A percentile compares a stretch with the other conserved stretches of the same genome.
These are phyloP conservation scores for Allium fistulosum DNA, from an alignment of 106 monocot genomes.

Conservation along the genomic window DNA sequence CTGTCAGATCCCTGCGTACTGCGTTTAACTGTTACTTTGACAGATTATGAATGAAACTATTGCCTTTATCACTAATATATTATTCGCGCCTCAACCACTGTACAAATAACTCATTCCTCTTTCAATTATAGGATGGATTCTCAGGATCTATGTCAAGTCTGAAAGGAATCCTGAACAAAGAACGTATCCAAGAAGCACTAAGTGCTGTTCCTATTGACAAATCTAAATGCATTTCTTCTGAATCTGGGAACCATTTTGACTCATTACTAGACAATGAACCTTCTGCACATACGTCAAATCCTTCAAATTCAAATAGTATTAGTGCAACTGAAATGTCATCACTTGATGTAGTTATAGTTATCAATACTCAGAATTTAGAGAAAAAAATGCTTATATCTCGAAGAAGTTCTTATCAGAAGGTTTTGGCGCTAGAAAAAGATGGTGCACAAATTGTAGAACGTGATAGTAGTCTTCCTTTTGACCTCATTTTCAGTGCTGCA, in stretches of 20 bases:
- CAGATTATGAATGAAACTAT: too few relatives aligned
- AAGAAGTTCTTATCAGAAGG: constrained; percentile 89
- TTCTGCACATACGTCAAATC: constrained; percentile 13
- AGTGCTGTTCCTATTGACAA: constrained; percentile 46
- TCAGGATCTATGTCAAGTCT: constrained; percentile 9
- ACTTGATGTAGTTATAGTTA: constrained; percentile 51
- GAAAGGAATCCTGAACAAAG: constrained; percentile 18
- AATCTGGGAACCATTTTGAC: constrained; percentile 30
- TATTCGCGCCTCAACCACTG: too few relatives aligned
- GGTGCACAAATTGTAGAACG: constrained; percentile 84
- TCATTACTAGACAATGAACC: constrained; percentile 20
- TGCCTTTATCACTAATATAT: too few relatives aligned
- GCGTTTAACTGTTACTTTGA: too few relatives aligned
- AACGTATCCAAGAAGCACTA: constrained; percentile 26
- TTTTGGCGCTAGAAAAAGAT: constrained; percentile 69
- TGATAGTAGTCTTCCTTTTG: constrained; percentile 73
- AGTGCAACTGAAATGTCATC: constrained; percentile 13
- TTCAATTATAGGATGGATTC: constrained; percentile 23
- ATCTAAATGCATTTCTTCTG: constrained; percentile 21
- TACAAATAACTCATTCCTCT: background rate
- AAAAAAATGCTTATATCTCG: constrained; percentile 84
- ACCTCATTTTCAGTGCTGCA: constrained; percentile 73
- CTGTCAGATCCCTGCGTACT: too few relatives aligned
- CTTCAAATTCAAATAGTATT: constrained; percentile 14
- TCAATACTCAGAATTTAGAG: constrained; percentile 63